Percentiles rank a stretch among this genome's conserved stretches.
Conservation (phyloP, 208 protist species). For the Borovskyia barvae region DNA sequence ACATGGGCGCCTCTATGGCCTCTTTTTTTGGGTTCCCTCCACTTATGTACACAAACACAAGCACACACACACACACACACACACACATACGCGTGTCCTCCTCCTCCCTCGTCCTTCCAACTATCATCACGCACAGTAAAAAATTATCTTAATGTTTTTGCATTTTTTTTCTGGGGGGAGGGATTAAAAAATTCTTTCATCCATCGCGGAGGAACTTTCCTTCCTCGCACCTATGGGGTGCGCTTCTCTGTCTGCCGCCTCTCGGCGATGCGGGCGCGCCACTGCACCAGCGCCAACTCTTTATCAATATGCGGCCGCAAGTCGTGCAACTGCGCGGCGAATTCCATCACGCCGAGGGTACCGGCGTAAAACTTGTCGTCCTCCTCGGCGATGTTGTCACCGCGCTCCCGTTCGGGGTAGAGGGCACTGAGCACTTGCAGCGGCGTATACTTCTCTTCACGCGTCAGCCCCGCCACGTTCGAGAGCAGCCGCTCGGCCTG, state of each 20-base stretch:
- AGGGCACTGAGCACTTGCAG: constrained; percentile 62
- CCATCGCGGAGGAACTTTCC: too few species aligned
- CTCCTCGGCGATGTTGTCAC: constrained; percentile 16
- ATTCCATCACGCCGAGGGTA: constrained; percentile 52
- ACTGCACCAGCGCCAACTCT: constrained; percentile 34
- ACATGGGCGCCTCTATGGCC: too few species aligned
- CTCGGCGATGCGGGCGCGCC: constrained; percentile 24
- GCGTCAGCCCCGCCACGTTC: constrained; percentile 70
- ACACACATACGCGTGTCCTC: background rate
- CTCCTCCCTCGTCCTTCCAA: too few species aligned
- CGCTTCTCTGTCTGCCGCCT: constrained; percentile 10
- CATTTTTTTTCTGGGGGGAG: too few species aligned
- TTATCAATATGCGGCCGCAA: constrained; percentile 81
- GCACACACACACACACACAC: background rate
- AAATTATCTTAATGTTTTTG: too few species aligned
- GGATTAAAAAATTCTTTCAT: too few species aligned
- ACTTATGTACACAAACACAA: too few species aligned
- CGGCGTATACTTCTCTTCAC: constrained; percentile 33
- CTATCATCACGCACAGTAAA: too few species aligned
- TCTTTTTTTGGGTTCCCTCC: too few species aligned
- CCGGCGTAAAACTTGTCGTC: constrained; percentile 56
- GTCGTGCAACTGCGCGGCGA: constrained; percentile 57
- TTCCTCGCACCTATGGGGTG: too few species aligned
- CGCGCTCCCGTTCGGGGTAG: constrained; percentile 47
- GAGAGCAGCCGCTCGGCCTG: constrained; percentile 68